A percentile compares a stretch with the other conserved stretches of the same genome.
These are phyloP conservation scores for Stentor roeselii DNA, from an alignment of 73 alveolate genomes.

Conservation along the genomic window DNA sequence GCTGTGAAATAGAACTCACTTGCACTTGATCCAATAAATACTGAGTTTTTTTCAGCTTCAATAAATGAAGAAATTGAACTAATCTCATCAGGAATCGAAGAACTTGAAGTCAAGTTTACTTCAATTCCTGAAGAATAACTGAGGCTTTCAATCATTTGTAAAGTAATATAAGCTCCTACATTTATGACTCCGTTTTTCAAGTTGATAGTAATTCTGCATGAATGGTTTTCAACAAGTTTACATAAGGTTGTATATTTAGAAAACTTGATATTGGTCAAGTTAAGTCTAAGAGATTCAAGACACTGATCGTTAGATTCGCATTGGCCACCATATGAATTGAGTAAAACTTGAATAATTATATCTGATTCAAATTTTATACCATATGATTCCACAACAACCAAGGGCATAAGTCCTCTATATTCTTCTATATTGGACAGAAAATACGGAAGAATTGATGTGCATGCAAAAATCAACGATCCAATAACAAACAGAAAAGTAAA, in stretches of 20 bases:
- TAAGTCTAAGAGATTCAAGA: not conserved
- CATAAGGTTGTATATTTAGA: not conserved
- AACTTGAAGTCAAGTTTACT: conserved; percentile 9
- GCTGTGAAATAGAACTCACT: not conserved
- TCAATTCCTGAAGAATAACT: conserved; percentile 15
- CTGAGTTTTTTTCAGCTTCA: not conserved
- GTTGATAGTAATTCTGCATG: not conserved
- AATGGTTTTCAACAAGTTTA: not conserved
- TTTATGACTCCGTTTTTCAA: not conserved
- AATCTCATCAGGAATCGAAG: conserved; percentile 25
- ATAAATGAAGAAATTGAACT: not conserved
- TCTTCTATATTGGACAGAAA: conserved; percentile 9
- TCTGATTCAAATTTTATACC: not conserved
- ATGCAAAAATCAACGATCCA: not conserved
- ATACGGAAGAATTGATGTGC: not conserved
- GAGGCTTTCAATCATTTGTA: not conserved
- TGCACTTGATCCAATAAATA: conserved; percentile 7
- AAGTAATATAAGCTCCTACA: not conserved
- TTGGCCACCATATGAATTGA: conserved; percentile 20
- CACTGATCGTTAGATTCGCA: not conserved
- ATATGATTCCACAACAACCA: not conserved
- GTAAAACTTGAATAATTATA: too few relatives aligned
- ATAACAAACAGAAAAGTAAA: conserved; percentile 11
- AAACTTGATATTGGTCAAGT: not conserved
- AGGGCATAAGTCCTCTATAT: conserved; percentile 19